Conservation (phyloP, 352 stramenopile genomes). For the Phytophthora sansomeana region DNA sequence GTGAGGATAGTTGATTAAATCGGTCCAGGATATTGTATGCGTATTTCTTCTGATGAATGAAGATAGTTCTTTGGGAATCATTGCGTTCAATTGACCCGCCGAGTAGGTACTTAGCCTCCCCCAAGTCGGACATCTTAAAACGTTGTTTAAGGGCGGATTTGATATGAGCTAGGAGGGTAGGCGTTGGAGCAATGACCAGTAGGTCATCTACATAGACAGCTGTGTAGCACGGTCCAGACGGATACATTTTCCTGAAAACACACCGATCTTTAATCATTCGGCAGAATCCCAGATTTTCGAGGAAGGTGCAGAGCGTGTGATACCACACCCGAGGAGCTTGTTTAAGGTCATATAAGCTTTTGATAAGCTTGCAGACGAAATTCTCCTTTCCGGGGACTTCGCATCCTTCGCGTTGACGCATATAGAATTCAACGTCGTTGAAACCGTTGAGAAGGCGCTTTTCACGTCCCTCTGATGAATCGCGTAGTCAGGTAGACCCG, state of each 20-base stretch:
- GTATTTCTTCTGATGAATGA: conserved; percentile 20
- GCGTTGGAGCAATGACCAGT: conserved; percentile 18
- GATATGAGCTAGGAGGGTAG: neutral
- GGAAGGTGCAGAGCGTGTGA: conserved; percentile 12
- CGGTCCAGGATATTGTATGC: conserved; percentile 15
- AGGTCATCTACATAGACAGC: conserved; percentile 21
- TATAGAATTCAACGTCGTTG: conserved; percentile 19
- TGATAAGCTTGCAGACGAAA: conserved; percentile 11
- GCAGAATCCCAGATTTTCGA: conserved; percentile 7
- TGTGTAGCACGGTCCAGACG: conserved; percentile 17
- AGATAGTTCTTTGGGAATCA: conserved; percentile 1
- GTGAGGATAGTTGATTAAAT: conserved; percentile 10
- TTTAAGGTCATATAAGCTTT: conserved; percentile 24
- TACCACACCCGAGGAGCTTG: conserved; percentile 23
- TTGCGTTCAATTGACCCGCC: conserved; percentile 17
- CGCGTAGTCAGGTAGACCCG: conserved; percentile 10
- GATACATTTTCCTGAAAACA: conserved; percentile 17
- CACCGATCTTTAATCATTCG: conserved; percentile 21
- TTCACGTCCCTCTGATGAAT: conserved; percentile 29
- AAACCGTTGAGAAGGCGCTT: conserved; percentile 23
- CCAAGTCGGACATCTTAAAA: conserved; percentile 19
- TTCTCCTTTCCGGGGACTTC: conserved; percentile 6
- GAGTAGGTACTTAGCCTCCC: conserved; percentile 16
- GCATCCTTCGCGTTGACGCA: conserved; percentile 12
- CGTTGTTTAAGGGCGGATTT: conserved; percentile 19